Conservation (phyloP, 768 basidiomycete species). For the Pholiota molesta region DNA sequence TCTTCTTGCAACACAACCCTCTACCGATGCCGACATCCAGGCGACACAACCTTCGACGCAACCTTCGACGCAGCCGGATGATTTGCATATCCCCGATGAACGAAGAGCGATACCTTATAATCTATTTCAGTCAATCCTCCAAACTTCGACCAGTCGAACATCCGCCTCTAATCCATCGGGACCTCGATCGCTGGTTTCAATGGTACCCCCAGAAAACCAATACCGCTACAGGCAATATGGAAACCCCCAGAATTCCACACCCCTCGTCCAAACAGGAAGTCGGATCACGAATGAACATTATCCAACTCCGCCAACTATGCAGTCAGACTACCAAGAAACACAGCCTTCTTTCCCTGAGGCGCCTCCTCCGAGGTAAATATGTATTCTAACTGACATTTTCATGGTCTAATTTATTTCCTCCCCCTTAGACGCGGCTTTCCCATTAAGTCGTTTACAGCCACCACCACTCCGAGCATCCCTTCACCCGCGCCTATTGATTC, state of each 20-base stretch:
- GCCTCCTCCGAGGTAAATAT: slow-evolving; percentile 7
- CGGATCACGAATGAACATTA: background rate
- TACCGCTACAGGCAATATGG: slow-evolving; percentile 30
- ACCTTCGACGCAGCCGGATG: slow-evolving; percentile 36
- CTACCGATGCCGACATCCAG: background rate
- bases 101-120: slow-evolving; percentile 11
- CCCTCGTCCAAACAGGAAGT: background rate
- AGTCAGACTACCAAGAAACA: slow-evolving; percentile 11
- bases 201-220: slow-evolving; percentile 29
- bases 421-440: slow-evolving; percentile 3
- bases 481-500: slow-evolving; percentile 25
- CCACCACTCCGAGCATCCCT: background rate
- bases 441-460: background rate
- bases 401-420: background rate
- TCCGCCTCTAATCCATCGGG: slow-evolving; percentile 5
- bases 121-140: slow-evolving; percentile 11
- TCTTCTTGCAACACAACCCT: slow-evolving; percentile 5
- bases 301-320: background rate
- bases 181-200: slow-evolving; percentile 25
- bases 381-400: background rate
- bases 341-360: slow-evolving; percentile 19
- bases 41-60: slow-evolving; percentile 28
- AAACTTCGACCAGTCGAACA: slow-evolving; percentile 2
- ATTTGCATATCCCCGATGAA: slow-evolving; percentile 17
- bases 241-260: background rate